Evolutionary conservation across 78 protist genomes (phyloP).

Genomic region (Speleostelium caveatum): DNA sequence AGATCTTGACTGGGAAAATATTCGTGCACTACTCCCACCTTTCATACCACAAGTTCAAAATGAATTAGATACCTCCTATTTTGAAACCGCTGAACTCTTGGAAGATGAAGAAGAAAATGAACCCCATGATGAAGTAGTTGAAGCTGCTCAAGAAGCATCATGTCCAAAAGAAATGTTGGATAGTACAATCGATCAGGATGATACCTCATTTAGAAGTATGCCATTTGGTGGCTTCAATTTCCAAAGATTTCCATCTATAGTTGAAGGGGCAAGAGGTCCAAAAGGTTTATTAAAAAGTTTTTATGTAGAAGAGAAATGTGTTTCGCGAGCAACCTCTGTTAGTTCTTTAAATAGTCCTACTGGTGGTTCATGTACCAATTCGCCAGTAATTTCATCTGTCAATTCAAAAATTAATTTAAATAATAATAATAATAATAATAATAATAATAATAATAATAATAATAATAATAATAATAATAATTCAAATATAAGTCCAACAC

Average conservation of each 20-base stretch:
- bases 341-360: constrained; percentile 29
- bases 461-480: not conserved
- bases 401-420: not conserved
- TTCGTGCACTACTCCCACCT: constrained; percentile 68
- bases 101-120: constrained; percentile 27
- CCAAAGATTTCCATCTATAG: constrained; percentile 74
- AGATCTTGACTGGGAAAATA: constrained; percentile 88
- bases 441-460: not conserved
- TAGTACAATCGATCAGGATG: constrained; percentile 14
- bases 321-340: constrained; percentile 37
- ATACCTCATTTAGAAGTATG: constrained; percentile 32
- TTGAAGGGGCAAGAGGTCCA: constrained; percentile 69
- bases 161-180: not conserved
- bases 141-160: constrained; percentile 37
- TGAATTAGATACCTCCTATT: constrained; percentile 46
- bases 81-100: constrained; percentile 41
- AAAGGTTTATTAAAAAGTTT: constrained; percentile 69
- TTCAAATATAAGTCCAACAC: constrained; percentile 8
- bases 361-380: constrained; percentile 14
- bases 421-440: not conserved
- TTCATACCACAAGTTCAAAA: constrained; percentile 79
- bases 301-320: constrained; percentile 68
- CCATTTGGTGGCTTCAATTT: constrained; percentile 77
- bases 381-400: constrained; percentile 29
- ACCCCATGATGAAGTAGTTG: constrained; percentile 36